phyloP scores from a whole-genome alignment of 768 basidiomycete genomes.

The Suillus subaureus region DNA sequence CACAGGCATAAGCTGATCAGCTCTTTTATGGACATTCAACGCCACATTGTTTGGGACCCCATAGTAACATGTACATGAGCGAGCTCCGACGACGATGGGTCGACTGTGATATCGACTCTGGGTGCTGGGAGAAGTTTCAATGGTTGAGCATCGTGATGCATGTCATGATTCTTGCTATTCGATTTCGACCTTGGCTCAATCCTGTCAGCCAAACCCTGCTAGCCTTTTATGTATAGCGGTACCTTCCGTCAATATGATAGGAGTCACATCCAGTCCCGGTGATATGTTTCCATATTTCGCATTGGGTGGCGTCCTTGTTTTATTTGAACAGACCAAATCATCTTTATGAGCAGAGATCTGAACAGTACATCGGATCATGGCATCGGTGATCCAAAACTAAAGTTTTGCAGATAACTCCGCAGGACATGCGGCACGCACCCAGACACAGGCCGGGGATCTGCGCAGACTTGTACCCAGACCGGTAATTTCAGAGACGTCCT shows the following conservation, averaged over 20 bases:
- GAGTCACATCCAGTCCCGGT: background rate
- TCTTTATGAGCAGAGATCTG: slow-evolving; percentile 20
- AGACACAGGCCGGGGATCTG: background rate
- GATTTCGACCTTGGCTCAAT: background rate
- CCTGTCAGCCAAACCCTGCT: background rate
- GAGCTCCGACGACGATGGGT: slow-evolving; percentile 11
- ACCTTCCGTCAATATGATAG: slow-evolving; percentile 34
- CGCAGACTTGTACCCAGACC: background rate
- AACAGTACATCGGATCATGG: background rate
- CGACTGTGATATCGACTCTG: background rate
- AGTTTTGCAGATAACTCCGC: background rate
- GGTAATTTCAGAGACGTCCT: background rate
- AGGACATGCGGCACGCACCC: background rate
- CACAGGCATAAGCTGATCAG: slow-evolving; percentile 8
- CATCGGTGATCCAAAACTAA: background rate
- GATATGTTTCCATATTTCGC: slow-evolving; percentile 38
- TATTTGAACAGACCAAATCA: slow-evolving; percentile 36
- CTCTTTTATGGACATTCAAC: slow-evolving; percentile 14
- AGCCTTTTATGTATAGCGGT: slow-evolving; percentile 36
- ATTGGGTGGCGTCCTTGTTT: slow-evolving; percentile 37
- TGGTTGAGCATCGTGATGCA: slow-evolving; percentile 21
- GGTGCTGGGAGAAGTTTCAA: slow-evolving; percentile 2
- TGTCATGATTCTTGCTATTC: background rate
- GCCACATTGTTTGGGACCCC: slow-evolving; percentile 28
- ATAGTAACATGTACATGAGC: slow-evolving; percentile 22